Evolutionary conservation across 1,284 basidiomycete genomes (phyloP), one percentile per base, ranked within the genome.

Genomic region (Trichosporon sp.): DNA sequence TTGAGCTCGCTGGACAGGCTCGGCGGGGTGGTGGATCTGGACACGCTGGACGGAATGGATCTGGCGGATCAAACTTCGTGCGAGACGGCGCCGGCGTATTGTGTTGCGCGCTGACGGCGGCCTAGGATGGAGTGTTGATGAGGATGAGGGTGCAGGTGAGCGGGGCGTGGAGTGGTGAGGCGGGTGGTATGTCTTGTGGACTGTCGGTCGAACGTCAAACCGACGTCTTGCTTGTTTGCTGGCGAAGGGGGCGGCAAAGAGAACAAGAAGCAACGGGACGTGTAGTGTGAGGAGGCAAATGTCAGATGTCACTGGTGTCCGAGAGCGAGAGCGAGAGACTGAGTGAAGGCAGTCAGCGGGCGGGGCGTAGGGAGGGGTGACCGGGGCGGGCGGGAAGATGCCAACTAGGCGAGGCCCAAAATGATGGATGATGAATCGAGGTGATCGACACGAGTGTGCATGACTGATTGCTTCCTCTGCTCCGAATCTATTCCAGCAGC

Each of bases 391-490:
- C 19, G 21, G 49, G 25, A 31, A 54, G 49, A 31, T 29, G 49
- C 49, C 8, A 54, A 54, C 14, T 29, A 54, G 21, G 49, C 49
- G 49, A 54, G 49, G 49, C 16, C 16, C 49, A 54, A 29, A n/a
- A 29, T 10, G 49, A 54, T 31, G 49, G 49, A 27, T 54, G 49
- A 54, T 54, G 49, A 54, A 54, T 54, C 49, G 49, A 54, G 49
- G 21, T 54, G 49, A 54, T 54, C 49, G 49, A 54, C 49, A 54
- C 49, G 49, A 29, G 49, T 54, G 49, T 54, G 49, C 49, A 27
- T 54, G 31, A 54, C 31, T 29, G 49, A 14, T 19, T 44, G 11
- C 25, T 23, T 1, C 40, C 40, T 44, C 40, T 44, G 40, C 40
- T 21, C 19, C 23, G 40, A 44, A 21, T 21, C 40, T 44, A 44